Conservation (phyloP, 805 yeast species). For the Tetrapisispora nanseiensis region DNA sequence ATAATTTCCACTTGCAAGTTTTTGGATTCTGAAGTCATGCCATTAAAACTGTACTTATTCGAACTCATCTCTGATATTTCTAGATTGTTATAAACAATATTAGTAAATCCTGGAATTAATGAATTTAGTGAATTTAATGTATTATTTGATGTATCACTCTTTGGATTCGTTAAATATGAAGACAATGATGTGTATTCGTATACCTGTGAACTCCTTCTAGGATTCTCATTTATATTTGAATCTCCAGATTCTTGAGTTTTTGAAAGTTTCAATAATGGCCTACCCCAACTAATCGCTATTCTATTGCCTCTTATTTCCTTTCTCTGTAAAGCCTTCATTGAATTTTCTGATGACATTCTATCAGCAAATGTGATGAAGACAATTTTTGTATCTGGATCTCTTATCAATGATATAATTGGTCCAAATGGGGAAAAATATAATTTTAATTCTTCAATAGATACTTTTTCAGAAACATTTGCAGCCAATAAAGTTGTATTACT, state of each 20-base stretch:
- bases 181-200: not conserved
- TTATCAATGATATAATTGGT: slow-evolving; percentile 63
- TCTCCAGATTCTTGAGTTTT: not conserved
- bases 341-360: slow-evolving; percentile 74
- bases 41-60: not conserved
- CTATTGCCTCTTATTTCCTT: slow-evolving; percentile 77
- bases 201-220: not conserved
- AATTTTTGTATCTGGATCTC: slow-evolving; percentile 67
- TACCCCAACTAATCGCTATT: slow-evolving; percentile 83
- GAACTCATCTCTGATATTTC: no score
- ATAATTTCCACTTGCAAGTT: no score
- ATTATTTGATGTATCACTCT: no score
- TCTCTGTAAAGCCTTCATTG: slow-evolving; percentile 83
- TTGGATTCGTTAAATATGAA: no score
- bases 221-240: not conserved
- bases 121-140: not conserved
- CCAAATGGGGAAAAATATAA: slow-evolving; percentile 61
- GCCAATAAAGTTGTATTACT: slow-evolving; percentile 68
- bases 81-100: not conserved
- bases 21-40: no score
- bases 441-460: slow-evolving; percentile 54
- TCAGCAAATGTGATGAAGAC: slow-evolving; percentile 80
- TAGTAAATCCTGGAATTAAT: not conserved
- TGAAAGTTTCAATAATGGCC: slow-evolving; percentile 33
- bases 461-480: slow-evolving; percentile 49